A percentile compares a stretch with the other conserved stretches of the same genome.
phyloP scores from a whole-genome alignment of 352 stramenopile genomes.

The Peronospora farinosa region DNA sequence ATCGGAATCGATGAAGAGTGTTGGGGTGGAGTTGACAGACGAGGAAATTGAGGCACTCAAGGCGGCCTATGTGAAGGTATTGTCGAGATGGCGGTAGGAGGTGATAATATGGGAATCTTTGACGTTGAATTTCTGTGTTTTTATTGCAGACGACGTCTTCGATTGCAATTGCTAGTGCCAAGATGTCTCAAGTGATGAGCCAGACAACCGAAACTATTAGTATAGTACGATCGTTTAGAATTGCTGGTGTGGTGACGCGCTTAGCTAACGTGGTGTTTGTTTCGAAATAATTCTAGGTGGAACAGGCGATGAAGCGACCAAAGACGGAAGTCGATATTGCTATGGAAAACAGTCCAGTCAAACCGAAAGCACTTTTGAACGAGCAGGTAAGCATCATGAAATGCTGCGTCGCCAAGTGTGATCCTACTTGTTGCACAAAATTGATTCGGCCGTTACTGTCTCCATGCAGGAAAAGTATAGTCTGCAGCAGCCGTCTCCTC shows the following conservation, averaged over 20 bases:
- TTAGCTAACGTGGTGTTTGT: neutral
- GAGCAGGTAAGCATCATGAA: slow-evolving; percentile 25
- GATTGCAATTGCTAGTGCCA: slow-evolving; percentile 46
- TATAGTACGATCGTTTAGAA: slow-evolving; percentile 33
- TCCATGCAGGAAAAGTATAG: slow-evolving; percentile 19
- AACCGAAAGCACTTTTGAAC: slow-evolving; percentile 37
- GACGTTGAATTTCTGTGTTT: neutral
- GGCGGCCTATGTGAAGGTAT: slow-evolving; percentile 50
- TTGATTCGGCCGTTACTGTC: neutral
- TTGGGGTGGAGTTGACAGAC: slow-evolving; percentile 30
- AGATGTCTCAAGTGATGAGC: slow-evolving; percentile 48
- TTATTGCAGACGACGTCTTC: slow-evolving; percentile 43
- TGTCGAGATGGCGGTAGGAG: neutral
- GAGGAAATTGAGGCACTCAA: slow-evolving; percentile 43
- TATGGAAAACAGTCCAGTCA: slow-evolving; percentile 67
- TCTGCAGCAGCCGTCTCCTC: slow-evolving; percentile 23
- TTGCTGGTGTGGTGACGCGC: neutral
- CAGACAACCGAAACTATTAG: slow-evolving; percentile 63
- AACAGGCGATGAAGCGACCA: slow-evolving; percentile 67
- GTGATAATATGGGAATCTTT: neutral
- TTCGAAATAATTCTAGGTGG: slow-evolving; percentile 33
- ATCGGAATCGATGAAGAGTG: slow-evolving; percentile 20
- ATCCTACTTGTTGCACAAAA: neutral
- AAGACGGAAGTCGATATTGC: slow-evolving; percentile 66
- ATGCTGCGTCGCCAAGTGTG: neutral